Conservation (phyloP, 441 rosid genomes). For the Syzygium syzygioides region DNA sequence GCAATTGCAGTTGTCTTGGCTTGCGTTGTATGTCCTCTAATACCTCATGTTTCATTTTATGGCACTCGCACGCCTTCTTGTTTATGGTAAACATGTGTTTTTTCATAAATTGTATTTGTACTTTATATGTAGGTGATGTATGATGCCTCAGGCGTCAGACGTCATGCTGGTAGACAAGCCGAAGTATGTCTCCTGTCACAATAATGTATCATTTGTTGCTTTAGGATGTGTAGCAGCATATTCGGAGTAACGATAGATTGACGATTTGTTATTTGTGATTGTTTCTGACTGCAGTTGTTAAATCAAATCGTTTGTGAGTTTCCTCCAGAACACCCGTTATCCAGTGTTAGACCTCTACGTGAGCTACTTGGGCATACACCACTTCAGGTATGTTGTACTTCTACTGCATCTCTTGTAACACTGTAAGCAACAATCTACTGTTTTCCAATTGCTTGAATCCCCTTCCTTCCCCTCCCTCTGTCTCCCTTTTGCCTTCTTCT, state of each 20-base stretch:
- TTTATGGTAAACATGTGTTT: neutral
- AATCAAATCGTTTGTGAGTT: constrained; percentile 97
- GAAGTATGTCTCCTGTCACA: constrained; percentile 48
- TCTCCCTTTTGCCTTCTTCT: neutral
- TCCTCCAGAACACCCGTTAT: constrained; percentile 92
- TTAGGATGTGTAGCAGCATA: neutral
- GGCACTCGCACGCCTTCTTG: neutral
- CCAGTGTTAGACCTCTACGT: constrained; percentile 80
- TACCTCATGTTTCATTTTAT: neutral
- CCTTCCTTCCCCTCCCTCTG: neutral
- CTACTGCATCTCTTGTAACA: neutral
- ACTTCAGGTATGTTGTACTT: constrained; percentile 53
- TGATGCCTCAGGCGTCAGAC: constrained; percentile 96
- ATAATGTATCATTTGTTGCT: neutral
- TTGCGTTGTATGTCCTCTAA: constrained; percentile 56
- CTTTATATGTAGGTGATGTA: constrained; percentile 72
- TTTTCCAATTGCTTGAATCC: neutral
- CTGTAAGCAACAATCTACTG: neutral
- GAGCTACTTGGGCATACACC: constrained; percentile 98
- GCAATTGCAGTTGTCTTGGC: constrained; percentile 84
- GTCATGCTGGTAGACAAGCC: constrained; percentile 98
- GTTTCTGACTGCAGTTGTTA: constrained; percentile 52
- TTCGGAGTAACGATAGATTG: neutral
- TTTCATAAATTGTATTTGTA: neutral
- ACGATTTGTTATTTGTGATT: neutral